These are phyloP conservation scores for Liquidambar formosana DNA, from an alignment of 164 flowering plant genomes.

Conservation along the genomic window DNA sequence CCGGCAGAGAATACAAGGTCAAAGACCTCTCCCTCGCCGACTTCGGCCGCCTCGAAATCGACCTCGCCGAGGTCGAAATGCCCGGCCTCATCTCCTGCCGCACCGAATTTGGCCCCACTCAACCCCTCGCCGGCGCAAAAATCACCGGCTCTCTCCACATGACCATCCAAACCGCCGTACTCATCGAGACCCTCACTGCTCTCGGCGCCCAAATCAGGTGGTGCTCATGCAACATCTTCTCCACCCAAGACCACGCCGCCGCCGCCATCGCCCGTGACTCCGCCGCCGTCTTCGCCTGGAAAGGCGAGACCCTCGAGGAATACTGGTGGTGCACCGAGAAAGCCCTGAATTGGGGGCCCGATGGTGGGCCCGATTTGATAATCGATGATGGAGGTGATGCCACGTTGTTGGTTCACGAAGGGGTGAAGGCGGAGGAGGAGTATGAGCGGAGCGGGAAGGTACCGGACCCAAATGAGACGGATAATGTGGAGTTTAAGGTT, in stretches of 20 bases:
- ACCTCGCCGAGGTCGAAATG: too few species aligned
- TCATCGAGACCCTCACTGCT: slow-evolving; percentile 36
- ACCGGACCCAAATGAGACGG: slow-evolving; percentile 43
- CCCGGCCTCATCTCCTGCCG: slow-evolving; percentile 21
- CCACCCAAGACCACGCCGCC: neutral
- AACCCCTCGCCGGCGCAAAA: slow-evolving; percentile 28
- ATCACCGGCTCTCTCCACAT: slow-evolving; percentile 38
- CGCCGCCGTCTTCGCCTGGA: slow-evolving; percentile 31
- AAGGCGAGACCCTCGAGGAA: slow-evolving; percentile 27
- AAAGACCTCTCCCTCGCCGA: slow-evolving; percentile 30
- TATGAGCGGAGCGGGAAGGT: slow-evolving; percentile 22
- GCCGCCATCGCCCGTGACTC: slow-evolving; percentile 39
- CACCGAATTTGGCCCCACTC: slow-evolving; percentile 26
- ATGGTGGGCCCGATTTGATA: slow-evolving; percentile 34
- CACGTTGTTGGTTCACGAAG: slow-evolving; percentile 30
- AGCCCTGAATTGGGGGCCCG: slow-evolving; percentile 37
- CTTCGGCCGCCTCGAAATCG: too few species aligned
- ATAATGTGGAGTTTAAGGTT: slow-evolving; percentile 47
- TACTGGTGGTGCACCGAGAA: slow-evolving; percentile 45
- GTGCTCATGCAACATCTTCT: slow-evolving; percentile 42
- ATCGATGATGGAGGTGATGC: slow-evolving; percentile 42
- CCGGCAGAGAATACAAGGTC: slow-evolving; percentile 36
- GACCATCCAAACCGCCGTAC: slow-evolving; percentile 39
- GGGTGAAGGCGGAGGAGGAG: slow-evolving; percentile 37
- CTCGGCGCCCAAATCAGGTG: slow-evolving; percentile 37